Percentiles rank a stretch among this genome's conserved stretches.
phyloP scores from a whole-genome alignment of 2,329 filamentous ascomycete species.

The Orbilia quercus region DNA sequence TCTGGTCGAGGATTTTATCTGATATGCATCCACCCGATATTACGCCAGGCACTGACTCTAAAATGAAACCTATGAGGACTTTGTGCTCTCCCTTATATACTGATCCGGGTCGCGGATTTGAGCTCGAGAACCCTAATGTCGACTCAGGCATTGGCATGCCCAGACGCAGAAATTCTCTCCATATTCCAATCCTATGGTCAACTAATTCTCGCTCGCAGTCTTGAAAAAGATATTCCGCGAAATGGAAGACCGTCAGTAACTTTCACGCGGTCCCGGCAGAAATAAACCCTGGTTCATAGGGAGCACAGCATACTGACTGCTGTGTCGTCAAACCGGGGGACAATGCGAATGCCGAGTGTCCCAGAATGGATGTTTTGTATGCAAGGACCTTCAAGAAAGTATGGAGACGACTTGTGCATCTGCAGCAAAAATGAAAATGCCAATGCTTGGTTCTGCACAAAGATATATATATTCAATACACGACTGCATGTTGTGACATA shows the following conservation, averaged over 20 bases:
- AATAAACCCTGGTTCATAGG: constrained; percentile 10
- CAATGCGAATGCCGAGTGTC: neutral
- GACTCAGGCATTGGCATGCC: constrained; percentile 7
- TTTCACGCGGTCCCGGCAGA: constrained; percentile 25
- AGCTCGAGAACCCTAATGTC: neutral
- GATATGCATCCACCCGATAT: neutral
- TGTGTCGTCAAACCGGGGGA: neutral
- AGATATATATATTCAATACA: constrained; percentile 13
- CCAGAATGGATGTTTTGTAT: neutral
- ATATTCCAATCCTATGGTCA: neutral
- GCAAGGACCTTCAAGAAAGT: neutral
- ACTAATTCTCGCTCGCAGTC: constrained; percentile 5
- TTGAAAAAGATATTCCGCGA: constrained; percentile 21
- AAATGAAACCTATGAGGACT: neutral
- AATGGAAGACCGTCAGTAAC: neutral
- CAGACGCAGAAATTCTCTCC: constrained; percentile 53
- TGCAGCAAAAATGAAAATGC: constrained; percentile 3
- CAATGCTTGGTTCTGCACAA: constrained; percentile 28
- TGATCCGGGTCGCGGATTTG: constrained; percentile 8
- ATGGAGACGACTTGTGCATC: neutral
- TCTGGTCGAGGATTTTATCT: constrained; percentile 6
- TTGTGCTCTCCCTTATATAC: constrained; percentile 23
- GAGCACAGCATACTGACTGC: neutral
- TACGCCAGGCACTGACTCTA: neutral
- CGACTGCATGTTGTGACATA: neutral